Base-by-base conservation (phyloP, 1,284 basidiomycete species). In the Ceratorhiza oryzae-sativae region DNA sequence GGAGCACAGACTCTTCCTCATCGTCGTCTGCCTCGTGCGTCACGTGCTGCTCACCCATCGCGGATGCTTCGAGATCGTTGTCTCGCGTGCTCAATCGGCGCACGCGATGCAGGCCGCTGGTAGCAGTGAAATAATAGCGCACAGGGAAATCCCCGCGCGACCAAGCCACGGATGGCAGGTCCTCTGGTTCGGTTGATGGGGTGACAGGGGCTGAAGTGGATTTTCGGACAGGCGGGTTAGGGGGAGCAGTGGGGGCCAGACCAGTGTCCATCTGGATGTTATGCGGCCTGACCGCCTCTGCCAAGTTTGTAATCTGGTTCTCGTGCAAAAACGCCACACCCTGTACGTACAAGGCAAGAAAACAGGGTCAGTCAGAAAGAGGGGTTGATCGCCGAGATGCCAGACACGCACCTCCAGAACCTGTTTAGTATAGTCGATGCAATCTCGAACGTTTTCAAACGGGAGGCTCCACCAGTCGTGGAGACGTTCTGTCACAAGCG, bases 191-290 rank as follows among this genome's bases (percentile, higher is more conserved):
- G n/a, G 12, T n/a, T 18, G 49, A 49, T 23, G 63, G 63, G 51
- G 62, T 67, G 63, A 45, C 63, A 42, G 63, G 63, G 36, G 63
- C 63, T 36, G 63, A 67, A 20, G 49, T 32, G 1, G 34, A 55
- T 67, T 53, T 67, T 20, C 49, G 34, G 20, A 12, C 10, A 46
- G 63, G 25, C 25, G 34, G 5, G 23, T 32, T 25, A 30, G 59
- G 59, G 58, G 58, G 41, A n/a, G 15, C 12, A 12, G 18, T 39
- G 34, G 73, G 73, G 58, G 70, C 46, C 41, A 72, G 71, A 46
- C 73, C 73, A 27, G 61, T 68, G 59, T 72, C 73, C 73, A 74
- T 74, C 45, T 67, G 71, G 53, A 72, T 74, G 39, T 74, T 74
- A 36, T 68, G 41, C 13, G 71, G 73, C 27, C 53, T 70, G 36